These are phyloP conservation scores for Magnaporthiopsis rhizophila DNA, from an alignment of 2,329 filamentous ascomycete genomes.

Conservation along the genomic window DNA sequence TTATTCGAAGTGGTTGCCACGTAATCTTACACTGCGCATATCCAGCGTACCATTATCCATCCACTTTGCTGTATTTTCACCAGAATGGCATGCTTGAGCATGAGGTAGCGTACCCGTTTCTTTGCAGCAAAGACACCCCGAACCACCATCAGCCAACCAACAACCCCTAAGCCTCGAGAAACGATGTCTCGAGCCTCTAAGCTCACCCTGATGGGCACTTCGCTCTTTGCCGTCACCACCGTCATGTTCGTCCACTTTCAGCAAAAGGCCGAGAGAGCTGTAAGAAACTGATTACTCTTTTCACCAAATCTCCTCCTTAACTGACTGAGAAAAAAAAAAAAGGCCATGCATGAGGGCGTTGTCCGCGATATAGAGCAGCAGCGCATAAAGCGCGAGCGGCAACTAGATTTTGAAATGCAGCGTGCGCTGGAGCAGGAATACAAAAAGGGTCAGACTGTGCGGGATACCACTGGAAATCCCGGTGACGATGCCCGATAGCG, in stretches of 20 bases:
- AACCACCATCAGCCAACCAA: neutral
- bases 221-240: slow-evolving; percentile 66
- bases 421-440: slow-evolving; percentile 79
- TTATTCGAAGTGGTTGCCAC: too few relatives aligned
- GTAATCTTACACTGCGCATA: too few relatives aligned
- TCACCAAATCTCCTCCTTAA: neutral
- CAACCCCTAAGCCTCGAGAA: neutral
- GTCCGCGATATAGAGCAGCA: slow-evolving; percentile 93
- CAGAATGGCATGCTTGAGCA: neutral
- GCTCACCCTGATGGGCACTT: slow-evolving; percentile 71
- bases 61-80: too few relatives aligned
- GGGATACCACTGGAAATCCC: neutral
- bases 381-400: slow-evolving; percentile 78
- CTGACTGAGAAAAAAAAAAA: neutral
- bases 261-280: slow-evolving; percentile 72
- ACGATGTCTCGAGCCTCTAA: slow-evolving; percentile 87
- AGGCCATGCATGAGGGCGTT: slow-evolving; percentile 96
- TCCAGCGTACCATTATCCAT: too few relatives aligned
- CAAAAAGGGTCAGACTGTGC: slow-evolving; percentile 65
- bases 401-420: slow-evolving; percentile 93
- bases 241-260: slow-evolving; percentile 84
- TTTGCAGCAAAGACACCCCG: neutral
- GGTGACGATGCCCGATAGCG: neutral
- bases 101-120: too few relatives aligned
- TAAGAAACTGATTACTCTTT: slow-evolving; percentile 36